Percentiles rank a stretch among this genome's conserved stretches.
These are phyloP conservation scores for Schoenoplectus tabernaemontani DNA, from an alignment of 202 grass and related monocot species.

Conservation along the genomic window DNA sequence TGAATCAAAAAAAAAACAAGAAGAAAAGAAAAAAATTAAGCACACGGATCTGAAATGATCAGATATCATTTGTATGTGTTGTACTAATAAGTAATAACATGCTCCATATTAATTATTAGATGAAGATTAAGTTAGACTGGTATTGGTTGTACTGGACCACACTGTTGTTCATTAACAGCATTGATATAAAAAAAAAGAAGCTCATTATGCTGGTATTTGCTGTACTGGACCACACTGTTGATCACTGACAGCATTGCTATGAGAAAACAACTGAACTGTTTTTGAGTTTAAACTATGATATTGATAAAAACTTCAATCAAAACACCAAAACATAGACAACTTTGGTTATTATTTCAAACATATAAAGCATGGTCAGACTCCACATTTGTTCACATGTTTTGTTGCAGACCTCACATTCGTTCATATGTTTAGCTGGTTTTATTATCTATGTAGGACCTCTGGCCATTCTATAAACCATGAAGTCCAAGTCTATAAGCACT, in stretches of 20 bases:
- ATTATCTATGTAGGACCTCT: background rate
- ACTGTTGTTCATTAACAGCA: background rate
- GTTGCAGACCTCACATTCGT: background rate
- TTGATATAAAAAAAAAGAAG: background rate
- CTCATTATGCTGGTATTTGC: background rate
- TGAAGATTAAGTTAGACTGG: background rate
- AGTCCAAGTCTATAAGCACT: background rate
- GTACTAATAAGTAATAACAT: constrained; percentile 12
- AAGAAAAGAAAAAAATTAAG: background rate
- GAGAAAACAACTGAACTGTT: background rate
- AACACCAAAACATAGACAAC: background rate
- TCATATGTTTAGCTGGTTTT: background rate
- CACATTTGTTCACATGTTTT: background rate
- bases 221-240: background rate
- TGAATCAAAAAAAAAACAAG: constrained; percentile 23
- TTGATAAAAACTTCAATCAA: background rate
- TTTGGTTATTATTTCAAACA: background rate
- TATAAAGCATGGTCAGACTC: background rate
- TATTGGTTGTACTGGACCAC: background rate
- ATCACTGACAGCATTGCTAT: background rate
- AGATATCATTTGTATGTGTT: background rate
- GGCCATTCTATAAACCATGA: background rate
- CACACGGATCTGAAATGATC: background rate
- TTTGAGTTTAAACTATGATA: background rate
- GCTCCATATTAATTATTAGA: background rate